Evolutionary conservation across 768 basidiomycete genomes (phyloP).

Genomic region (Heimioporus sp.): DNA sequence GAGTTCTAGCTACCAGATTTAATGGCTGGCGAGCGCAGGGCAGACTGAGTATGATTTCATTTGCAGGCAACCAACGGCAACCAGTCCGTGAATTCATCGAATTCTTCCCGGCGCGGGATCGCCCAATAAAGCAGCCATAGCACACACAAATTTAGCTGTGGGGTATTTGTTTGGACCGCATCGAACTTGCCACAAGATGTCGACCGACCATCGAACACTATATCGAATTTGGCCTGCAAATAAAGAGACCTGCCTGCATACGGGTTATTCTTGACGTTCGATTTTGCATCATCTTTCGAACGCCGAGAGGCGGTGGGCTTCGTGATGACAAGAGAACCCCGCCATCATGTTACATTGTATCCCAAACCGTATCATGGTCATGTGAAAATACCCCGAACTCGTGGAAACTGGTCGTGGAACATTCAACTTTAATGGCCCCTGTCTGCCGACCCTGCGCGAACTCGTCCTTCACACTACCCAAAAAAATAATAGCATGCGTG

Average conservation of each 20-base stretch:
- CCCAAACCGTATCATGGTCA: background rate
- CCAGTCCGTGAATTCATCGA: background rate
- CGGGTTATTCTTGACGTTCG: too few species aligned
- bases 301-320: background rate
- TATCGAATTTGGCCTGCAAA: background rate
- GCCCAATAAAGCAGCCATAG: background rate
- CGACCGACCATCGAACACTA: background rate
- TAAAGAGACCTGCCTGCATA: too few species aligned
- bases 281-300: too few species aligned
- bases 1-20: too few species aligned
- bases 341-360: background rate
- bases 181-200: too few species aligned
- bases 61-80: background rate
- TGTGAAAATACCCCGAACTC: conserved; percentile 1
- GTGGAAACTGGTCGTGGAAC: background rate
- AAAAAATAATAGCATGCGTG: background rate
- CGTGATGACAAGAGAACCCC: background rate
- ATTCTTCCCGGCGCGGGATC: background rate
- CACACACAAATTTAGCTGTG: conserved; percentile 1
- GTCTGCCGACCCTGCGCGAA: background rate
- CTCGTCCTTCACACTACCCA: background rate
- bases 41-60: too few species aligned
- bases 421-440: background rate
- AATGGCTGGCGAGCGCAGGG: too few species aligned
- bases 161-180: background rate